Evolutionary conservation across 495 filamentous ascomycete genomes (phyloP).

Genomic region (Letharia lupina): DNA sequence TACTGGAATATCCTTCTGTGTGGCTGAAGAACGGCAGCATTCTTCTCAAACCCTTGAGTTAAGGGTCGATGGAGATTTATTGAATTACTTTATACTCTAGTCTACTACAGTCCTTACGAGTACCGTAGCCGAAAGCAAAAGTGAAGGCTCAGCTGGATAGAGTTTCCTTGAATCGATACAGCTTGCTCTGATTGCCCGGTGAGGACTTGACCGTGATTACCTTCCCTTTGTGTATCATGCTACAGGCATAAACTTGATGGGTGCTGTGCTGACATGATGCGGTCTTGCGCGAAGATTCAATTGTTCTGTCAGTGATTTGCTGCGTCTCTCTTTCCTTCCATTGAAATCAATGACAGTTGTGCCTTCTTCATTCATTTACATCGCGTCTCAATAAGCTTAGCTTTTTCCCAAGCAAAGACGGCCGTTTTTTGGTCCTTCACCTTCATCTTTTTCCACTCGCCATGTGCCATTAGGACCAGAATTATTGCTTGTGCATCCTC

Average conservation of each 20-base stretch:
- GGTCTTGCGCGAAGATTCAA: neutral
- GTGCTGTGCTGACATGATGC: neutral
- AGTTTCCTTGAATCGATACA: neutral
- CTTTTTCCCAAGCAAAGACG: neutral
- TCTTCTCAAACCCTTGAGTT: neutral
- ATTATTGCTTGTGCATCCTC: neutral
- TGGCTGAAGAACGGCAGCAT: neutral
- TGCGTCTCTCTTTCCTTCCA: neutral
- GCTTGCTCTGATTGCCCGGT: neutral
- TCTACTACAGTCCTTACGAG: too few species aligned
- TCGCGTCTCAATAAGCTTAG: neutral
- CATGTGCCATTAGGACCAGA: neutral
- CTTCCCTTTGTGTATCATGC: neutral
- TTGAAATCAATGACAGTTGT: neutral
- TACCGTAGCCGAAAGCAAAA: too few species aligned
- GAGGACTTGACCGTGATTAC: neutral
- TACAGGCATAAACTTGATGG: neutral
- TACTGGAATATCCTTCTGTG: neutral
- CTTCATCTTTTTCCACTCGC: neutral
- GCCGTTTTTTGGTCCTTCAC: neutral
- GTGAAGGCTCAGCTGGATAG: too few species aligned
- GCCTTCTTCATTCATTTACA: neutral
- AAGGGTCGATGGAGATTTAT: too few species aligned
- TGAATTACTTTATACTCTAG: neutral
- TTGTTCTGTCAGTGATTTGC: neutral